A percentile compares a stretch with the other conserved stretches of the same genome.
phyloP scores from a whole-genome alignment of 1,284 basidiomycete species.

The Clitocybe nebularis region DNA sequence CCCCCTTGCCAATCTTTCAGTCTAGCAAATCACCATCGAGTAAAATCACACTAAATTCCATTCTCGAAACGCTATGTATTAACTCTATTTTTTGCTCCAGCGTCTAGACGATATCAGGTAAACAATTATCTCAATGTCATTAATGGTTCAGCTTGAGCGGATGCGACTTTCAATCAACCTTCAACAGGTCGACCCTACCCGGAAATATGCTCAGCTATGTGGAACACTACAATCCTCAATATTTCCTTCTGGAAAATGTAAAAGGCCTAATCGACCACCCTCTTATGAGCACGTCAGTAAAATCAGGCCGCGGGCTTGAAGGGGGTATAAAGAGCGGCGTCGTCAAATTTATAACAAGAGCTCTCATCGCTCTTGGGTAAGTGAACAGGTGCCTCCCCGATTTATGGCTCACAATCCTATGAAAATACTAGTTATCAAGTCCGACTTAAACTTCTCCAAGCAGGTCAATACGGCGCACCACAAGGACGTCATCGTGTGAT shows the following conservation, averaged over 20 bases:
- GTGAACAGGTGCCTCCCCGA: constrained; percentile 9
- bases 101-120: constrained; percentile 58
- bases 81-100: constrained; percentile 25
- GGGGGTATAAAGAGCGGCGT: constrained; percentile 51
- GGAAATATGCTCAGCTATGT: constrained; percentile 72
- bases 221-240: constrained; percentile 61
- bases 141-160: too few species aligned
- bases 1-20: constrained; percentile 73
- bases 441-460: constrained; percentile 59
- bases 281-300: constrained; percentile 27
- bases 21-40: constrained; percentile 54
- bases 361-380: constrained; percentile 59
- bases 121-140: not conserved
- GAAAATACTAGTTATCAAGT: constrained; percentile 51
- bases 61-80: not conserved
- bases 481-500: constrained; percentile 65
- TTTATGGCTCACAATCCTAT: not conserved
- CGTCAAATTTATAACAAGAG: constrained; percentile 59
- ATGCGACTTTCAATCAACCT: too few species aligned
- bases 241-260: constrained; percentile 71
- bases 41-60: constrained; percentile 23
- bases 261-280: constrained; percentile 48
- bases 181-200: constrained; percentile 51
- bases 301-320: constrained; percentile 22
- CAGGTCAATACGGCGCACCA: constrained; percentile 65